Base-by-base conservation (phyloP, 768 basidiomycete species). In the Lentinula detonsa region DNA sequence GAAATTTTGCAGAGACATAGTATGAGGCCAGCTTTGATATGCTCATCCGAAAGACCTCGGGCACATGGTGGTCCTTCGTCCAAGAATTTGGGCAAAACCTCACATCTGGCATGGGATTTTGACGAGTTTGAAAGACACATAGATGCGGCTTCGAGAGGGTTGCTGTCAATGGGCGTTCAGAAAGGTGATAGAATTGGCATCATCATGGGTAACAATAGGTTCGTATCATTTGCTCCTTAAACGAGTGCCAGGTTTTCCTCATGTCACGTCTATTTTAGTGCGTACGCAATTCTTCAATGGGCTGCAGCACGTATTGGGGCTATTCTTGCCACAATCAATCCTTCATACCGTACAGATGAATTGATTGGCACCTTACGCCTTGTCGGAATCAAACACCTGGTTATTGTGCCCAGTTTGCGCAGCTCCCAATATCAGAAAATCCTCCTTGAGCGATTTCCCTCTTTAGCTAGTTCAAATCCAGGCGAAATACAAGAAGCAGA, bases 171-270 rank as follows among this genome's bases (percentile, higher is more conserved):
- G 74, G 90, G 90, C 15, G 85, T 94, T 4, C 73, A 75, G 69
- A 87, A 82, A 68, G 91, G 92, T 0, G 90, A 92, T 64, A 77
- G 91, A 7, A 85, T 93, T 21, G 92, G 81, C 0, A 88, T 91
- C 6, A 72, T 93, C 42, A 91, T 93, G 90, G 91, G 91, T 4
- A 94, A 93, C 63, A 89, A 83, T 62, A 93, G 91, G 91, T 90
- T 64, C 39, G 46, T 59, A 10, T 23, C 5, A 37, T 4, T 8
- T 75, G 64, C 57, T 3, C 31, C 28, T 43, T 13, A 3, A 28
- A 28, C 6, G 31, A 45, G 21, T n/a, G 21, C 42, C 33, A 28
- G 28, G 28, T 33, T 61, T 50, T 40, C 16, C 16, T 23, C 10
- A 9, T 11, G 5, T 52, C 39, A 18, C 57, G 35, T 18, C 37